These are phyloP conservation scores for Boeremia exigua DNA, from an alignment of 2,329 filamentous ascomycete species.

Conservation along the genomic window DNA sequence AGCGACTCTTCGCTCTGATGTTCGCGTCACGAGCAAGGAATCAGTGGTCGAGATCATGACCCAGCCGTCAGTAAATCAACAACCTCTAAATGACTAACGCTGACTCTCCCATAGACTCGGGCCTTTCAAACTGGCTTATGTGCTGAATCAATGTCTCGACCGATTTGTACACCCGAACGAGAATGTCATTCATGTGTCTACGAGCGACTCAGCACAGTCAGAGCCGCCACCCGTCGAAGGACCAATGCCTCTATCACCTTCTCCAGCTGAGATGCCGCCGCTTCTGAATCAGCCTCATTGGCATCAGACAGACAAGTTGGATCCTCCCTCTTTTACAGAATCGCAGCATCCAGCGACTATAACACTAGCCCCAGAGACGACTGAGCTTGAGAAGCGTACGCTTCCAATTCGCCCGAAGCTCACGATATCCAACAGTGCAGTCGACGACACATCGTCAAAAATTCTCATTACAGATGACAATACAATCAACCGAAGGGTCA, in stretches of 20 bases:
- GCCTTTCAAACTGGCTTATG: conserved; percentile 40
- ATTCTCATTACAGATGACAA: conserved; percentile 51
- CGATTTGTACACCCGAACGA: conserved; percentile 33
- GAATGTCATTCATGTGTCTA: conserved; percentile 15
- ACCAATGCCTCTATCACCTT: neutral
- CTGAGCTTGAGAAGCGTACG: neutral
- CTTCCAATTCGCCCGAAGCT: neutral
- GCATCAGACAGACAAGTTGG: neutral
- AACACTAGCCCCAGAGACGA: neutral
- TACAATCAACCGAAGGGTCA: conserved; percentile 45
- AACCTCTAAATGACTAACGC: neutral
- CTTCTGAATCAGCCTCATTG: conserved; percentile 1
- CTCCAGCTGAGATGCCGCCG: conserved; percentile 1
- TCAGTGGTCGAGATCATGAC: conserved; percentile 44
- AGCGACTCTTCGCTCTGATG: conserved; percentile 41
- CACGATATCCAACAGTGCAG: neutral
- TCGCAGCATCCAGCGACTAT: neutral
- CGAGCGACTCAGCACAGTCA: neutral
- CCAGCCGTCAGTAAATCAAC: conserved; percentile 36
- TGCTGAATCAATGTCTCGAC: conserved; percentile 38
- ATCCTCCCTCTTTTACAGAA: neutral
- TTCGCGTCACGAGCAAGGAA: conserved; percentile 34
- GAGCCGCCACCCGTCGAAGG: neutral
- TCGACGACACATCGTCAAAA: neutral
- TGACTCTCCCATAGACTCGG: conserved; percentile 33